Percentiles rank a stretch among this genome's conserved stretches.
These are phyloP conservation scores for Adansonia gregorii DNA, from an alignment of 441 rosid genomes.

Conservation along the genomic window DNA sequence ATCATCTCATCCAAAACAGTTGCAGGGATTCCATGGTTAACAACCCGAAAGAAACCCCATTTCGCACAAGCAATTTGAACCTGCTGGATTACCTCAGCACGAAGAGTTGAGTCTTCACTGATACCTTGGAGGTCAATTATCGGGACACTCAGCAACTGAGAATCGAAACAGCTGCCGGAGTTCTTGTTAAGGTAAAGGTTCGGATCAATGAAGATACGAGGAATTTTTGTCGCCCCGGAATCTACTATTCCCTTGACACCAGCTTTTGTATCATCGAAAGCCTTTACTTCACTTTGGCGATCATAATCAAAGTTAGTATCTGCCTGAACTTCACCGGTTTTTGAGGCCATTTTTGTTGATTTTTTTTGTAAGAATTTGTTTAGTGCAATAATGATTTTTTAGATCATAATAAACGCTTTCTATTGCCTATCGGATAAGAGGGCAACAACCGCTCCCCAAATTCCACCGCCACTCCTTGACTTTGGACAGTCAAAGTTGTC, in stretches of 20 bases:
- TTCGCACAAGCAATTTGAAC: constrained; percentile 27
- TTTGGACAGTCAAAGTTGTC: neutral
- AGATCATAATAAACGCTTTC: neutral
- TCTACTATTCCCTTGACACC: constrained; percentile 39
- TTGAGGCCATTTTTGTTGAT: neutral
- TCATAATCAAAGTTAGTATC: neutral
- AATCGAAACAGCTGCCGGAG: neutral
- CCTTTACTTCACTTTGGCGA: constrained; percentile 29
- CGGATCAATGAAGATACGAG: neutral
- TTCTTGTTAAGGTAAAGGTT: neutral
- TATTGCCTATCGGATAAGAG: too few relatives aligned
- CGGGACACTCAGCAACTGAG: constrained; percentile 27
- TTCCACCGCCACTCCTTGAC: neutral
- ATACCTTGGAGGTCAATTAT: constrained; percentile 30
- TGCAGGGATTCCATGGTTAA: constrained; percentile 44
- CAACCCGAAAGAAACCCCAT: constrained; percentile 42
- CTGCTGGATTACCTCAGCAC: constrained; percentile 12
- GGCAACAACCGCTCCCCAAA: neutral
- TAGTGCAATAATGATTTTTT: neutral
- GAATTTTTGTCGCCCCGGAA: neutral
- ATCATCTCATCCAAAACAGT: constrained; percentile 46
- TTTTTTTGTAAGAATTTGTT: neutral
- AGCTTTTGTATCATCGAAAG: constrained; percentile 36
- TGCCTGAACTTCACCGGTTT: neutral
- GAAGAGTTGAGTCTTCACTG: neutral